These are phyloP conservation scores for Cudoniella acicularis DNA, from an alignment of 495 filamentous ascomycete species.

Conservation along the genomic window DNA sequence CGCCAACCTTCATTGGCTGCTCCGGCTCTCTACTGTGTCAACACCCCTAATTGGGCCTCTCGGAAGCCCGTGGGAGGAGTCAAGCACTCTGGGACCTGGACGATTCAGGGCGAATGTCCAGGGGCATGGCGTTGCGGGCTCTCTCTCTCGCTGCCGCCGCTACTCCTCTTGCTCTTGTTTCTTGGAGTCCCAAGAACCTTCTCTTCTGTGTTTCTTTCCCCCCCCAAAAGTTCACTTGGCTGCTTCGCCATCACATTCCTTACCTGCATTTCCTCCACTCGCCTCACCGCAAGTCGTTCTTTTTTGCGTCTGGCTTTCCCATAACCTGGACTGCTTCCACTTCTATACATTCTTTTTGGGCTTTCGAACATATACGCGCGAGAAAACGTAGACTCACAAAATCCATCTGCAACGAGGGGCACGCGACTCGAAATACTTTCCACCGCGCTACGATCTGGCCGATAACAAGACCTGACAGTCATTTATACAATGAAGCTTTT, in stretches of 20 bases:
- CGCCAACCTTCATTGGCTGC: conserved; percentile 1
- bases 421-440: background rate
- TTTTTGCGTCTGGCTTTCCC: conserved; percentile 4
- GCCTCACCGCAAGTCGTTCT: conserved; percentile 19
- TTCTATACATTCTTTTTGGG: background rate
- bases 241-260: conserved; percentile 9
- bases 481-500: conserved; percentile 42
- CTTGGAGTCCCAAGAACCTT: background rate
- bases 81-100: background rate
- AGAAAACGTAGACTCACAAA: background rate
- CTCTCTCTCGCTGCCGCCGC: conserved; percentile 13
- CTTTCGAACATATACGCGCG: background rate
- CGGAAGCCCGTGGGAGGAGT: background rate
- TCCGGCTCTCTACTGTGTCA: background rate
- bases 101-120: too few relatives aligned
- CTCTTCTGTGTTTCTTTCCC: conserved; percentile 9
- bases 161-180: background rate
- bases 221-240: conserved; percentile 11
- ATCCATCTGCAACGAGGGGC: background rate
- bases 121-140: too few relatives aligned
- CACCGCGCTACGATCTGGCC: conserved; percentile 1
- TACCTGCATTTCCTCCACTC: background rate
- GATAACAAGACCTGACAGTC: conserved; percentile 1
- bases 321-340: background rate
- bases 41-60: background rate